Evolutionary conservation across 257 asterid species (phyloP).

Genomic region (Solanum chaucha): DNA sequence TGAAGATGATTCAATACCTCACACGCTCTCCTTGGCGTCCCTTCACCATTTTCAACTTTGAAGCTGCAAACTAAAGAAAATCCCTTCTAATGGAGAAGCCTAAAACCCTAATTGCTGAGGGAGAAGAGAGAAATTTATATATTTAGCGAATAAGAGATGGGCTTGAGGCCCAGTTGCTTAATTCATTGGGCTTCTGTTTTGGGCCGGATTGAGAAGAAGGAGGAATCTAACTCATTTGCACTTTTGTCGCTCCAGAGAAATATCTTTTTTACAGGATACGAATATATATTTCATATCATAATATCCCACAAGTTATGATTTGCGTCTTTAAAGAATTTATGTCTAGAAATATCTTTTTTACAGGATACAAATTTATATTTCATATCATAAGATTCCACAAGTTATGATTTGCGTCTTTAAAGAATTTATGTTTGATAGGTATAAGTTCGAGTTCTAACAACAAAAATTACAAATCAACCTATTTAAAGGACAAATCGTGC

Average conservation of each 20-base stretch:
- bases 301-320: too few species aligned
- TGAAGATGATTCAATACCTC: constrained; percentile 16
- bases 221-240: neutral
- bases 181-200: neutral
- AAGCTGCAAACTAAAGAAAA: neutral
- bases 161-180: neutral
- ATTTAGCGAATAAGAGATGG: neutral
- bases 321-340: neutral
- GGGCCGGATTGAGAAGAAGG: neutral
- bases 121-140: neutral
- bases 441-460: neutral
- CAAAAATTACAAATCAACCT: neutral
- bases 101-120: neutral
- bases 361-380: neutral
- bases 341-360: neutral
- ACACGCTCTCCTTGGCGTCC: constrained; percentile 71
- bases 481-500: neutral
- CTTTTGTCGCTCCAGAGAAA: neutral
- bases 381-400: neutral
- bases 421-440: neutral
- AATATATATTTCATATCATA: too few species aligned
- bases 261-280: neutral
- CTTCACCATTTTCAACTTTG: constrained; percentile 37
- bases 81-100: neutral
- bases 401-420: neutral